phyloP scores from a whole-genome alignment of 2,329 filamentous ascomycete species.

The Nothophaeocryptopus gaeumannii region DNA sequence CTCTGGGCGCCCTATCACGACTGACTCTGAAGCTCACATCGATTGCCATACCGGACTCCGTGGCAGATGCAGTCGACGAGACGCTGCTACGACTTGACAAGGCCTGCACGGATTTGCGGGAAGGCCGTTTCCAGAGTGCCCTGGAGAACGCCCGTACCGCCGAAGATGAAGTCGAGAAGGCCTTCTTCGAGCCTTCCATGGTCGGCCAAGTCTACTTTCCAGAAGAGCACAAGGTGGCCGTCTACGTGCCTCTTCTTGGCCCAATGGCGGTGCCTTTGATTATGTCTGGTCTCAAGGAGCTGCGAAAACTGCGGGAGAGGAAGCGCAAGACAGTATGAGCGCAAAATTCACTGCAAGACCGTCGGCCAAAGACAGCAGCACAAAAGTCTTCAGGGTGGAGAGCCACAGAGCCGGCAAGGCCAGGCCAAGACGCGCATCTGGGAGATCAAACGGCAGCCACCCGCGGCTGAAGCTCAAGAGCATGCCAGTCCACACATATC shows the following conservation, averaged over 20 bases:
- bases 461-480: too few relatives aligned
- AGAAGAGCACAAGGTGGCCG: constrained; percentile 95
- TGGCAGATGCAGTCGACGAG: constrained; percentile 79
- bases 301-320: constrained; percentile 4
- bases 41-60: constrained; percentile 84
- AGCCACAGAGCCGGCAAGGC: too few relatives aligned
- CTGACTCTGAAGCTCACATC: constrained; percentile 79
- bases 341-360: too few relatives aligned
- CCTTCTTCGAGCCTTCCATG: constrained; percentile 99
- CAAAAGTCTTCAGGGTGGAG: too few relatives aligned
- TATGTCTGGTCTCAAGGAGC: constrained; percentile 51
- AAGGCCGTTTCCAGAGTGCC: constrained; percentile 62
- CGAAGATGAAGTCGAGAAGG: constrained; percentile 83
- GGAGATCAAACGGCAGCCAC: too few relatives aligned
- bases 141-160: constrained; percentile 79
- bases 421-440: too few relatives aligned
- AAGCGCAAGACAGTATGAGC: constrained; percentile 5
- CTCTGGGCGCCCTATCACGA: constrained; percentile 86
- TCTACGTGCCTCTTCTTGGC: constrained; percentile 87
- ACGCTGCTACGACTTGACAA: constrained; percentile 74
- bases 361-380: too few relatives aligned
- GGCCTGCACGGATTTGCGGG: constrained; percentile 68
- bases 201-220: constrained; percentile 98
- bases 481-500: too few relatives aligned
- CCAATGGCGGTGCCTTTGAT: constrained; percentile 86